Evolutionary conservation across 108 stramenopile genomes (phyloP), one percentile per base, ranked within the genome.

Genomic region (Mediolabrus comicus): DNA sequence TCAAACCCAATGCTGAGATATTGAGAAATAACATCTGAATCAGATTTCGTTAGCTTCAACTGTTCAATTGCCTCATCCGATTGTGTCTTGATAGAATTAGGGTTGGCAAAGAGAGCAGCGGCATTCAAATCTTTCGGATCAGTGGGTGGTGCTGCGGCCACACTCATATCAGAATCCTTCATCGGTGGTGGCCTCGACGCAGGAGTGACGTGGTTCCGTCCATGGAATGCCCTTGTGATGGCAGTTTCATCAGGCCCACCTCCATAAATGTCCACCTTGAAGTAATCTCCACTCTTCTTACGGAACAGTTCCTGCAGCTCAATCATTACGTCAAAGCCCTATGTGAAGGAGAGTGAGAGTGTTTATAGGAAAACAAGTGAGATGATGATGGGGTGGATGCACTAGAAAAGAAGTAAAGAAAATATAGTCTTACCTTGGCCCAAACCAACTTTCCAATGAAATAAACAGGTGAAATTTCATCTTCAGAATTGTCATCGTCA

Each of bases 371-470:
- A 46, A 2, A 46, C 0, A 46, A 22, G 17, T 46, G 43, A 46
- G 43, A 46, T 46, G 14, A 24, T 22, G 33, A 19, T 46, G n/a
- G n/a, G n/a, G 39, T 41, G 10, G 17, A 38, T 2, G 14, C 9
- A 38, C 0, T 3, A 17, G 17, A 19, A 46, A 19, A n/a, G 16
- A 49, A 24, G 46, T 49, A 22, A 49, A 8, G 46, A 49, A 49
- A 49, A 4, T 17, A 43, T 8, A 1, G 46, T 8, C 46, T 24
- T 24, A 49, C 89, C 82, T 98, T 98, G 16, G 94, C 91, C 96
- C 96, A 98, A 6, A 97, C 78, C 55, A 96, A 67, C 64, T 97
- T 98, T 54, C 97, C 97, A 73, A 98, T 90, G 62, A 97, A 98
- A 70, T 98, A 98, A 1, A 88, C 84, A n/a, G 77, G 56, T 12